Base-by-base conservation (phyloP, 202 grass and related monocot genomes). In the Cymbopogon flexuosus region DNA sequence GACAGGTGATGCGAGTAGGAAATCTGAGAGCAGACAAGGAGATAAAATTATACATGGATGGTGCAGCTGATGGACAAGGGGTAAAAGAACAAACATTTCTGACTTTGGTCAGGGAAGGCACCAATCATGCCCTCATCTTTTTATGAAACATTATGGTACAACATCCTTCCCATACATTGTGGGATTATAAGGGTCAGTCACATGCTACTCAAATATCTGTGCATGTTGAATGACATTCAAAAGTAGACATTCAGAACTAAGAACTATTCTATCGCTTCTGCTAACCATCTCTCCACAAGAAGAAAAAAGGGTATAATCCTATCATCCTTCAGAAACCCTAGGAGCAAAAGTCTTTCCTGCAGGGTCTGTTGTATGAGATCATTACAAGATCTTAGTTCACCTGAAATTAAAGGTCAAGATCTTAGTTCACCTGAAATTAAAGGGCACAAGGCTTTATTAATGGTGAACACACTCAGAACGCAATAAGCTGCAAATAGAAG, bases 141-240 rank as follows among this genome's bases (percentile, higher is more conserved):
- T 22, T 39, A 6, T 75, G 35, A 58, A 69, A 49, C 29, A 72
- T 66, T 58, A 29, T 61, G 61, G 30, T 84, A 70, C 51, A 86
- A 13, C 36, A 79, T 67, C 64, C 13, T 27, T 64, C 42, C 34
- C 78, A 58, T 42, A 67, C 45, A 78, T 62, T 33, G 40, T 68
- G 60, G 49, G 18, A 68, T 60, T 82, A 72, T 78, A 86, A 72
- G 69, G 66, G 40, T 81, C 62, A 84, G 70, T 86, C 47, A 85
- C 81, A 91, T 91, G 88, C 84, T 89, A 85, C 82, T 89, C 70
- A 85, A 97, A 97, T 89, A 91, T 23, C 72, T 89, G 90, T 42
- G 84, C 88, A 93, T 91, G 86, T 72, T 81, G 40, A 87, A 60
- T 80, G 84, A 57, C 88, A 76, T 70, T 65, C 14, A 83, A 86